Percentiles rank a stretch among this genome's conserved stretches.
phyloP scores from a whole-genome alignment of 495 filamentous ascomycete genomes.

The Xylaria venustula region DNA sequence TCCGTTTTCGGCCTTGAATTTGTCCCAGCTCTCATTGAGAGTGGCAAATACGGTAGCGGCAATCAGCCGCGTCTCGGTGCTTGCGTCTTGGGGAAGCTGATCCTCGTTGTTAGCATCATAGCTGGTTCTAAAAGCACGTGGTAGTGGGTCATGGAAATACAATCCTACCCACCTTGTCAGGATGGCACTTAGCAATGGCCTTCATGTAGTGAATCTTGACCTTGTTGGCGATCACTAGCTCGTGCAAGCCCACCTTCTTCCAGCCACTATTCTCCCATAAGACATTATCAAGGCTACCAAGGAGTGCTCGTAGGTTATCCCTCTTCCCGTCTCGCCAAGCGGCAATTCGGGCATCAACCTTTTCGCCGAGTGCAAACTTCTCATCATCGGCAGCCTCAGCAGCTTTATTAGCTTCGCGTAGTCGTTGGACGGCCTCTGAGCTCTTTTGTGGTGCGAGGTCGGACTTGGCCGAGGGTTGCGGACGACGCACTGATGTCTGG shows the following conservation, averaged over 20 bases:
- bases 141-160: slow-evolving; percentile 6
- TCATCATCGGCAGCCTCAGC: slow-evolving; percentile 85
- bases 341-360: slow-evolving; percentile 72
- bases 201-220: slow-evolving; percentile 99
- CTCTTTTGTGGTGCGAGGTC: slow-evolving; percentile 38
- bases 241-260: slow-evolving; percentile 94
- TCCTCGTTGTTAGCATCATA: slow-evolving; percentile 18
- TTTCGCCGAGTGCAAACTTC: slow-evolving; percentile 83
- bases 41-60: slow-evolving; percentile 86
- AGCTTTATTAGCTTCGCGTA: slow-evolving; percentile 78
- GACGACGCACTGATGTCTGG: slow-evolving; percentile 33
- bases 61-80: slow-evolving; percentile 93
- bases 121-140: background rate
- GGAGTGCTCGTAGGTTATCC: slow-evolving; percentile 84
- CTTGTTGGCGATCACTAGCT: slow-evolving; percentile 83
- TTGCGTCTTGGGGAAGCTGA: slow-evolving; percentile 82
- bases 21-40: slow-evolving; percentile 97
- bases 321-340: slow-evolving; percentile 86
- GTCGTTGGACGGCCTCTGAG: slow-evolving; percentile 67
- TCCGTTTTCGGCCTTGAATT: slow-evolving; percentile 88
- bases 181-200: slow-evolving; percentile 96
- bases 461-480: slow-evolving; percentile 48
- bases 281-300: slow-evolving; percentile 85
- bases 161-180: slow-evolving; percentile 79
- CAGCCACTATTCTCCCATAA: slow-evolving; percentile 90